Evolutionary conservation across 805 yeast genomes (phyloP).

Genomic region (Lipomyces japonicus): DNA sequence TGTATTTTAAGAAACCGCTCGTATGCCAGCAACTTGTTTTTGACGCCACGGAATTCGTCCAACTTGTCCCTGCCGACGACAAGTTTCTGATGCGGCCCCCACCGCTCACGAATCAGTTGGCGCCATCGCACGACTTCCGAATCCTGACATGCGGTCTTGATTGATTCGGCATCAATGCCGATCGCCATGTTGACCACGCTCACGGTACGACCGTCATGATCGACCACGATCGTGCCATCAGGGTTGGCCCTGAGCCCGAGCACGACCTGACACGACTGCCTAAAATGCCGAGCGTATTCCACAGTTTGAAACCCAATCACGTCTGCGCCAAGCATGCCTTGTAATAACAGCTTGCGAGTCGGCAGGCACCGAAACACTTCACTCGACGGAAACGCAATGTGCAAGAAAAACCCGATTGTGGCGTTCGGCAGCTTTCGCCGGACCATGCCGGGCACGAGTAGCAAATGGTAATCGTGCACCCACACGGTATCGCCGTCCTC

Average conservation of each 20-base stretch:
- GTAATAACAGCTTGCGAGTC: conserved; percentile 68
- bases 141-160: conserved; percentile 48
- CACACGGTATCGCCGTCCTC: conserved; percentile 72
- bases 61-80: conserved; percentile 86
- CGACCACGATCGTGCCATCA: conserved; percentile 69
- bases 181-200: conserved; percentile 39
- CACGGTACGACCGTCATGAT: conserved; percentile 37
- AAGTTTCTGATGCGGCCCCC: conserved; percentile 65
- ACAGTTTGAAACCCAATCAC: conserved; percentile 84
- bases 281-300: conserved; percentile 89
- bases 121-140: conserved; percentile 51
- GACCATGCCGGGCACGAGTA: conserved; percentile 81
- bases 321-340: conserved; percentile 87
- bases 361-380: conserved; percentile 95
- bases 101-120: conserved; percentile 65
- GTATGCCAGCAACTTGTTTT: conserved; percentile 81
- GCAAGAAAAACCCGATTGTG: conserved; percentile 85
- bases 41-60: conserved; percentile 82
- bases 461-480: conserved; percentile 91
- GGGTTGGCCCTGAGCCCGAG: conserved; percentile 82
- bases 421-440: conserved; percentile 73
- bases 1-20: conserved; percentile 68
- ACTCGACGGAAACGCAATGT: conserved; percentile 90
- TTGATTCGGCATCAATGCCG: conserved; percentile 44
- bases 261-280: conserved; percentile 82